Conservation (phyloP, 2,329 filamentous ascomycete genomes). For the Coniochaeta sp. region DNA sequence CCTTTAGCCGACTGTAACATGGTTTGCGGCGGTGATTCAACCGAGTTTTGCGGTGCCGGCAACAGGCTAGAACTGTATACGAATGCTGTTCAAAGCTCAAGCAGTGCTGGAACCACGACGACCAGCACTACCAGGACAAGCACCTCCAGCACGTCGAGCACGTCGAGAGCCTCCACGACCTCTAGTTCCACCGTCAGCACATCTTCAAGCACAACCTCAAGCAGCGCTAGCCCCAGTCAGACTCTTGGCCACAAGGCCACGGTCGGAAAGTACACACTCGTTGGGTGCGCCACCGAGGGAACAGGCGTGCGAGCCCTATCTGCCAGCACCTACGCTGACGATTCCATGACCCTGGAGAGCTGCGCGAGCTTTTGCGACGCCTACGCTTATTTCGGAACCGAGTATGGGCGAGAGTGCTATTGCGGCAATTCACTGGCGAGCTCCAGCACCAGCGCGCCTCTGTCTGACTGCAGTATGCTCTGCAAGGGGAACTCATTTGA, state of each 20-base stretch:
- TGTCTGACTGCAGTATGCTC: constrained; percentile 28
- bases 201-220: constrained; percentile 8
- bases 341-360: constrained; percentile 28
- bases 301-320: constrained; percentile 26
- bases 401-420: constrained; percentile 32
- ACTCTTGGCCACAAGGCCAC: constrained; percentile 24
- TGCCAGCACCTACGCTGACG: constrained; percentile 18
- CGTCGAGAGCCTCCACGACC: constrained; percentile 13
- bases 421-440: constrained; percentile 28
- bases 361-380: constrained; percentile 26
- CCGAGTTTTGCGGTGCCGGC: constrained; percentile 28
- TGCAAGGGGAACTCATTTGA: constrained; percentile 27
- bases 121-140: constrained; percentile 26
- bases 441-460: constrained; percentile 21
- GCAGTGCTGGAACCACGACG: constrained; percentile 2
- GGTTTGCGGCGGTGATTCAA: constrained; percentile 25
- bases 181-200: constrained; percentile 26
- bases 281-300: constrained; percentile 31
- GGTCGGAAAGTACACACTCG: constrained; percentile 25
- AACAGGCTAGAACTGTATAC: constrained; percentile 24
- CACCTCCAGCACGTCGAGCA: constrained; percentile 12
- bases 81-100: neutral
- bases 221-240: constrained; percentile 20
- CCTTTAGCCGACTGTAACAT: constrained; percentile 28
- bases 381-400: constrained; percentile 27